Percentiles rank a stretch among this genome's conserved stretches.
Evolutionary conservation across 2,329 filamentous ascomycete genomes (phyloP).

Genomic region (Pseudogymnoascus pannorum): DNA sequence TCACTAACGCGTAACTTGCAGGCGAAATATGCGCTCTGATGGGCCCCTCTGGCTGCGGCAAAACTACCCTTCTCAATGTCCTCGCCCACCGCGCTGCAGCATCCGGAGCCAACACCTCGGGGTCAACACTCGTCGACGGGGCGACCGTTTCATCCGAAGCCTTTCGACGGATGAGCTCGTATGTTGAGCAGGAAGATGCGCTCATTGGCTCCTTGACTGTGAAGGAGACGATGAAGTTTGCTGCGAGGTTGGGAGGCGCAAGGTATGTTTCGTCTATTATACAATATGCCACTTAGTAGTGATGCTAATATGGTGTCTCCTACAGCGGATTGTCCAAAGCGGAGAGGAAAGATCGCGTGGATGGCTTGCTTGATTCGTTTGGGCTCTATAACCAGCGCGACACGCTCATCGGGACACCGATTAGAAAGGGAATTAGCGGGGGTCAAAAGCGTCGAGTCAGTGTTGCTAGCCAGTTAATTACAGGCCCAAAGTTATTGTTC

Average conservation of each 20-base stretch:
- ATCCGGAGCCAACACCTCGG: slow-evolving; percentile 46
- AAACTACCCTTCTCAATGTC: slow-evolving; percentile 77
- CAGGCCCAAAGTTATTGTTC: slow-evolving; percentile 72
- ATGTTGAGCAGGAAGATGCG: slow-evolving; percentile 84
- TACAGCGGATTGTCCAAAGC: slow-evolving; percentile 35
- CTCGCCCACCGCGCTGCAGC: slow-evolving; percentile 55
- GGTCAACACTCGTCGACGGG: slow-evolving; percentile 58
- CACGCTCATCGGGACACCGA: slow-evolving; percentile 71
- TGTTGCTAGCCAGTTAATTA: slow-evolving; percentile 75
- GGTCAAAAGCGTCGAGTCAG: slow-evolving; percentile 78
- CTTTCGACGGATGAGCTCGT: slow-evolving; percentile 62
- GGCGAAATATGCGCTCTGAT: slow-evolving; percentile 73
- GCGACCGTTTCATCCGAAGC: slow-evolving; percentile 40
- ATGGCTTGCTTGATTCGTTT: slow-evolving; percentile 62
- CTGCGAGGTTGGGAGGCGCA: slow-evolving; percentile 50
- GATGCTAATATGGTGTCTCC: background rate
- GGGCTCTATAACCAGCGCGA: slow-evolving; percentile 63
- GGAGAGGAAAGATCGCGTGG: slow-evolving; percentile 56
- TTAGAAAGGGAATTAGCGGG: slow-evolving; percentile 75
- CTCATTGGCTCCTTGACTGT: slow-evolving; percentile 76
- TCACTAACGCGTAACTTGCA: slow-evolving; percentile 19
- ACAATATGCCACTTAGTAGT: slow-evolving; percentile 33
- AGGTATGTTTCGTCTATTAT: slow-evolving; percentile 35
- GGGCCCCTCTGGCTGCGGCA: slow-evolving; percentile 68
- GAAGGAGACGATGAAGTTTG: slow-evolving; percentile 70